Base-by-base conservation (phyloP, 495 filamentous ascomycete genomes). In the Lasiosphaeria miniovina region DNA sequence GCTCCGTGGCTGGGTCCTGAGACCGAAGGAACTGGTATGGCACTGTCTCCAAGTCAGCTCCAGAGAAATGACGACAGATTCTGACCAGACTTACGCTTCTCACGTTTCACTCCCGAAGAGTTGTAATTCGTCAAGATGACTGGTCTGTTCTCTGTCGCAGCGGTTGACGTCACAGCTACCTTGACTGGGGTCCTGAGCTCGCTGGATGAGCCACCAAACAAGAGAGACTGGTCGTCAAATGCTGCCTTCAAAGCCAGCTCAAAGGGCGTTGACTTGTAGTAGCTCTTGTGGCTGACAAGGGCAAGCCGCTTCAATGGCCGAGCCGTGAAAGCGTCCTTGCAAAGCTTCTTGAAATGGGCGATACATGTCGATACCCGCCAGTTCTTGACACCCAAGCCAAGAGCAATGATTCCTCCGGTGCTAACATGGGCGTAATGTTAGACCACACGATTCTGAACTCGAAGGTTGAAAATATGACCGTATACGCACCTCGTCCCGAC, bases 351-450 rank as follows among this genome's bases (percentile, higher is more conserved):
- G 58, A 84, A 84, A 24, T 76, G 65, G 15, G 66, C 62, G 14
- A 75, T 73, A 58, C 75, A 79, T 3, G 68, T 57, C 1, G 74
- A 64, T n/a, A 82, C 69, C 4, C 69, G 59, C 75, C 77, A 82
- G 45, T 76, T 70, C 53, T 81, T 72, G 17, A 77, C 72, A 4
- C 76, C 82, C 8, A 88, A 71, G 0, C 76, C 80, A 34, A 86
- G 68, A 2, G 83, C 80, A 53, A 87, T 79, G 57, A 87, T 76
- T 15, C 82, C 81, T 0, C 84, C 82, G 14, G 80, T 81, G 52
- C 82, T 83, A 45, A 32, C 43, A 49, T 33, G 17, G 9, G 3
- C 15, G 17, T 67, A 34, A n/a, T 41, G 43, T 46, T 6, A 46
- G 43, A 11, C 4, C 15, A 9, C 15, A n/a, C n/a, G n/a, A 2